Evolutionary conservation across 176 grass and related monocot species (phyloP).

Genomic region (Aegilops sharonensis): DNA sequence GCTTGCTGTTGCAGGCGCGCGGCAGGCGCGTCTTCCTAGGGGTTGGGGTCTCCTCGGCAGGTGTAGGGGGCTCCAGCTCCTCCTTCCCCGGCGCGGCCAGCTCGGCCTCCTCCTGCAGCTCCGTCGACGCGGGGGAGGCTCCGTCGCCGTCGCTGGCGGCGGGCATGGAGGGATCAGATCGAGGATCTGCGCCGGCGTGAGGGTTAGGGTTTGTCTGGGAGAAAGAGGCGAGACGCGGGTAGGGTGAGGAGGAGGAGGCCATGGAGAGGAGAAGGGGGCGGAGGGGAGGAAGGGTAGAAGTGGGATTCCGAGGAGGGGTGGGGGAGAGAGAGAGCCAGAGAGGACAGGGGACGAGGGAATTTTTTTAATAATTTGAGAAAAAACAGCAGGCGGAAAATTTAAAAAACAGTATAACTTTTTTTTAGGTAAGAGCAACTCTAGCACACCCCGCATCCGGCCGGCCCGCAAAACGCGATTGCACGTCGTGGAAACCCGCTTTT

Average conservation of each 20-base stretch:
- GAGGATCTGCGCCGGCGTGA: slow-evolving; percentile 25
- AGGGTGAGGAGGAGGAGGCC: slow-evolving; percentile 40
- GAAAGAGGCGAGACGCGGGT: slow-evolving; percentile 37
- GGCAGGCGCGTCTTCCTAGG: slow-evolving; percentile 65
- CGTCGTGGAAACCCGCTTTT: no score
- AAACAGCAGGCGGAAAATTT: no score
- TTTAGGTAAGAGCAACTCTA: no score
- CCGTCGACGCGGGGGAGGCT: not conserved
- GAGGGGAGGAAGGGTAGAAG: slow-evolving; percentile 51
- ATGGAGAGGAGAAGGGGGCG: slow-evolving; percentile 24
- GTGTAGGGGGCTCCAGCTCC: not conserved
- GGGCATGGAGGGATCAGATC: slow-evolving; percentile 30
- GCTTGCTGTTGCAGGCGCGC: slow-evolving; percentile 76
- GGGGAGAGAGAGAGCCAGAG: not conserved
- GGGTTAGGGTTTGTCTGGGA: slow-evolving; percentile 46
- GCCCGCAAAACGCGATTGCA: no score
- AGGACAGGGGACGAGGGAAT: no score
- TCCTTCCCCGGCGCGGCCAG: not conserved
- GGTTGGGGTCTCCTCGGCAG: slow-evolving; percentile 19
- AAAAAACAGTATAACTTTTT: no score
- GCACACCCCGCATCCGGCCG: no score
- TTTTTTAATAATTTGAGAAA: no score
- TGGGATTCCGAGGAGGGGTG: slow-evolving; percentile 38
- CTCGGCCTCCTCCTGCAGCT: slow-evolving; percentile 20
- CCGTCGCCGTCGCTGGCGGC: slow-evolving; percentile 4